Percentiles rank a stretch among this genome's conserved stretches.
Conservation (phyloP, 306 rosid species). For the Coriaria nepalensis region DNA sequence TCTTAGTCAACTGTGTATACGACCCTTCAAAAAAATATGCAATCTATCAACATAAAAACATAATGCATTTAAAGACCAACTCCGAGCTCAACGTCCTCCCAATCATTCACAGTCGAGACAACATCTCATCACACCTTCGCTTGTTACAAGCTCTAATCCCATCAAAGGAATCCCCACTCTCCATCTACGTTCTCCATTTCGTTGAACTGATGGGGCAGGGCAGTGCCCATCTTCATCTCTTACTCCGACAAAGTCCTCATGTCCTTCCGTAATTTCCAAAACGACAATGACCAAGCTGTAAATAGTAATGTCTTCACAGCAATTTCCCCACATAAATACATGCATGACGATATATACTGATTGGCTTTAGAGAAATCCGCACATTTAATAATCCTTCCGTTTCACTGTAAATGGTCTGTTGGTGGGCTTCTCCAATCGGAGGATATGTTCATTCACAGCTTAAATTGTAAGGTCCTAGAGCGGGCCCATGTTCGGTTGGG, state of each 20-base stretch:
- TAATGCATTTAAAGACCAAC: no score
- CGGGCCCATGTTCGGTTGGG: conserved; percentile 39
- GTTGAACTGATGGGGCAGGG: no score
- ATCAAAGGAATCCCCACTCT: no score
- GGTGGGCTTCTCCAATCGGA: conserved; percentile 27
- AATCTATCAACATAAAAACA: no score
- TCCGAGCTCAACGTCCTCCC: no score
- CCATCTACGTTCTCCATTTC: no score
- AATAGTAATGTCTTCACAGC: conserved; percentile 28
- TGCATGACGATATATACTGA: conserved; percentile 42
- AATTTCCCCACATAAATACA: conserved; percentile 25
- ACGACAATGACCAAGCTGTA: conserved; percentile 8
- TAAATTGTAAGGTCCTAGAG: conserved; percentile 29
- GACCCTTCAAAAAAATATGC: no score
- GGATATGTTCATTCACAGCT: conserved; percentile 20
- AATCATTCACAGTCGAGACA: no score
- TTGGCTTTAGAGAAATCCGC: conserved; percentile 35
- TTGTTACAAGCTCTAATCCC: no score
- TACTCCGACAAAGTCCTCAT: conserved; percentile 34
- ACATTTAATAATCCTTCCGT: conserved; percentile 36
- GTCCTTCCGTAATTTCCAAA: conserved; percentile 24
- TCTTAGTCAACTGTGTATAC: no score
- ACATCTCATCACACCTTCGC: no score
- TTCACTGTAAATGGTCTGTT: conserved; percentile 30
- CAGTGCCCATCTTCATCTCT: neutral